Evolutionary conservation across 441 rosid species (phyloP).

Genomic region (Sinapis alba): DNA sequence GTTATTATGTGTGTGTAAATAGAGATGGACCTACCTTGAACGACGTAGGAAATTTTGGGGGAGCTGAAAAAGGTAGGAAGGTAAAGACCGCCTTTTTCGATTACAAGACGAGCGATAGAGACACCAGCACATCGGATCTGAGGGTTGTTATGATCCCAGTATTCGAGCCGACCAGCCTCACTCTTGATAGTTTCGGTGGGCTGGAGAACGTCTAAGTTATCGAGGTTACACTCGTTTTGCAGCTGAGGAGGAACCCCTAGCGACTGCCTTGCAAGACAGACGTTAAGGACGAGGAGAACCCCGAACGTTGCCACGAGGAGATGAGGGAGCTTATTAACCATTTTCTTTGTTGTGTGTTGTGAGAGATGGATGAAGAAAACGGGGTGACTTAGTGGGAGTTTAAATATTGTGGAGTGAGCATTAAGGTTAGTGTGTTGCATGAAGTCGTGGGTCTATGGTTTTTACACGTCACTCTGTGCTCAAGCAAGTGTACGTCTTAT

Average conservation of each 20-base stretch:
- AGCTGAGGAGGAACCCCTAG: slow-evolving; percentile 9
- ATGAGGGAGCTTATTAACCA: background rate
- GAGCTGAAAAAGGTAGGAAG: slow-evolving; percentile 49
- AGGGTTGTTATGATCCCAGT: background rate
- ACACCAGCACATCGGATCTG: slow-evolving; percentile 33
- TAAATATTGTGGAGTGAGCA: slow-evolving; percentile 1
- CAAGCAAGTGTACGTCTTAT: background rate
- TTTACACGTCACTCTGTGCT: background rate
- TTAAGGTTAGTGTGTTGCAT: background rate
- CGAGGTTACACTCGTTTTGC: background rate
- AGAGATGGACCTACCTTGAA: slow-evolving; percentile 59
- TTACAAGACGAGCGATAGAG: slow-evolving; percentile 41
- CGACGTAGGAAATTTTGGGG: slow-evolving; percentile 46
- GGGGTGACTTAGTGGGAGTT: background rate
- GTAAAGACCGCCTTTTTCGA: slow-evolving; percentile 48
- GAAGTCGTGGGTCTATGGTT: background rate
- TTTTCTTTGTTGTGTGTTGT: background rate
- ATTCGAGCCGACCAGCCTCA: background rate
- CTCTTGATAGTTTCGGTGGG: slow-evolving; percentile 1
- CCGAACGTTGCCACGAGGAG: background rate
- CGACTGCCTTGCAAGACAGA: background rate
- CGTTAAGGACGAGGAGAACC: background rate
- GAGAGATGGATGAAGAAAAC: background rate
- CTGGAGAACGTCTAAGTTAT: slow-evolving; percentile 1
- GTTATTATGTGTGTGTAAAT: background rate